These are phyloP conservation scores for Saturnispora zaruensis DNA, from an alignment of 805 yeast genomes.

Conservation along the genomic window DNA sequence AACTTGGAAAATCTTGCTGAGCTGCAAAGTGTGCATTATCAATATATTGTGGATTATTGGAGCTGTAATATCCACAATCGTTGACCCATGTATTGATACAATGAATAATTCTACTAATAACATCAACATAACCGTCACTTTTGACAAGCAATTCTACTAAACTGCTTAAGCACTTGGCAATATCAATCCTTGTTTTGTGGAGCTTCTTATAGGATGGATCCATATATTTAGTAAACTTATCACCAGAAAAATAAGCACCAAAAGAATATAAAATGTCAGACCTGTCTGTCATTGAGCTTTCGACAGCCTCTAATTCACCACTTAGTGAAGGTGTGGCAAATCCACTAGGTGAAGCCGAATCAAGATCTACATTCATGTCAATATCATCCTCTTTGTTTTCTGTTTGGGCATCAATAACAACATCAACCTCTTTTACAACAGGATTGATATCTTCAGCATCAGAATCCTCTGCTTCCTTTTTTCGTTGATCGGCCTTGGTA, in stretches of 20 bases:
- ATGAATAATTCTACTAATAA: constrained; percentile 53
- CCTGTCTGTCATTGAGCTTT: constrained; percentile 30
- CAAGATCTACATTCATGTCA: constrained; percentile 21
- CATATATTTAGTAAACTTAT: constrained; percentile 18
- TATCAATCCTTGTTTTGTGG: constrained; percentile 49
- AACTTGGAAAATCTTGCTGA: constrained; percentile 54
- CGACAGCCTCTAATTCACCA: constrained; percentile 37
- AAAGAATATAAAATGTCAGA: constrained; percentile 22
- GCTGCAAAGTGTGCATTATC: constrained; percentile 32
- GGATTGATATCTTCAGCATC: constrained; percentile 11
- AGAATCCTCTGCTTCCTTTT: constrained; percentile 1
- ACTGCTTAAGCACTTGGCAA: constrained; percentile 50
- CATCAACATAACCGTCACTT: constrained; percentile 54
- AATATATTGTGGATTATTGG: constrained; percentile 22
- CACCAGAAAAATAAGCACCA: constrained; percentile 25
- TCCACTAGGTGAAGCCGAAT: constrained; percentile 27
- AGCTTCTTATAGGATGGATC: constrained; percentile 40
- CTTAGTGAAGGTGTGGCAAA: constrained; percentile 23
- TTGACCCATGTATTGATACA: constrained; percentile 58
- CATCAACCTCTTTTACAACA: constrained; percentile 16
- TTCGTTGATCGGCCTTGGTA: constrained; percentile 1
- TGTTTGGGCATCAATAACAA: constrained; percentile 11
- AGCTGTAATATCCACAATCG: constrained; percentile 25
- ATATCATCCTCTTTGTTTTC: constrained; percentile 14
- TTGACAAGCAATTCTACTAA: constrained; percentile 39